phyloP scores from a whole-genome alignment of 176 grass and related monocot species.

The Guadua angustifolia region DNA sequence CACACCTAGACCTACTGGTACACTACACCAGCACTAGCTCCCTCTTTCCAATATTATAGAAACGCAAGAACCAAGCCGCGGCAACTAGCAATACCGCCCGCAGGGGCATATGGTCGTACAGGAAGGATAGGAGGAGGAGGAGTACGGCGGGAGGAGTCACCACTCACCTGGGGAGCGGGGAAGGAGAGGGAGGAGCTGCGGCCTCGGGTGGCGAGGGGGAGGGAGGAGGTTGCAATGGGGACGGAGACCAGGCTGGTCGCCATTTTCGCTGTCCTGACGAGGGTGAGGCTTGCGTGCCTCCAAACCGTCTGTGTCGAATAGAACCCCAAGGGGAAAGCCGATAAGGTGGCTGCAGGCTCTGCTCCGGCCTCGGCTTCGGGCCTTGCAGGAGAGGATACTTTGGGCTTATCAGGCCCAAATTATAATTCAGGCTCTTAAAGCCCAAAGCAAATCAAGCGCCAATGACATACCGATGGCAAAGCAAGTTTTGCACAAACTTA shows the following conservation, averaged over 20 bases:
- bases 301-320: neutral
- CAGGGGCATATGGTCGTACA: conserved; percentile 19
- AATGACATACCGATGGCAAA: neutral
- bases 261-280: conserved; percentile 52
- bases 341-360: conserved; percentile 29
- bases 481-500: neutral
- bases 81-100: neutral
- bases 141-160: neutral
- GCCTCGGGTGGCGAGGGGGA: conserved; percentile 49
- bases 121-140: neutral
- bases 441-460: neutral
- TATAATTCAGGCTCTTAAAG: neutral
- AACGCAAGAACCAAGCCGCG: neutral
- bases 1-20: neutral
- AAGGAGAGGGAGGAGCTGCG: conserved; percentile 59
- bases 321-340: neutral
- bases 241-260: conserved; percentile 53
- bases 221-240: conserved; percentile 60
- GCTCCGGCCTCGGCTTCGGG: neutral
- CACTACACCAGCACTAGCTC: neutral
- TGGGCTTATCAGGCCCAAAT: neutral
- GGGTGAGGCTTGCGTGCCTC: neutral
- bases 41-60: neutral
- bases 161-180: conserved; percentile 54
- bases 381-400: neutral